Conservation (phyloP, 257 asterid species). For the Agastache rugosa region DNA sequence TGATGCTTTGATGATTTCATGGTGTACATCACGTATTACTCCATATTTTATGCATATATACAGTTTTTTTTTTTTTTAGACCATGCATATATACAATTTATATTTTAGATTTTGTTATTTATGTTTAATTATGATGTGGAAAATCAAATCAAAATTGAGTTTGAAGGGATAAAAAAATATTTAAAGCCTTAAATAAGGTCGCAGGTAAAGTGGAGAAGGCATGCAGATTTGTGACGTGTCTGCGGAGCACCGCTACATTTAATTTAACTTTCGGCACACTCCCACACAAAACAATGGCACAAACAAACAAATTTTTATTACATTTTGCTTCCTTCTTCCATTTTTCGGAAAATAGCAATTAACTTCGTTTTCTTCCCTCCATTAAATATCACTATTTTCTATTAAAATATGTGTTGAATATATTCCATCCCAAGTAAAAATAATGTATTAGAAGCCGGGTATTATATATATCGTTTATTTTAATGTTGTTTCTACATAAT, state of each 20-base stretch:
- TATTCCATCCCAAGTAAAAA: not conserved
- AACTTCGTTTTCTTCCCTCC: constrained; percentile 36
- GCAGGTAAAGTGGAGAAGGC: not conserved
- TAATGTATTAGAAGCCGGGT: too few relatives aligned
- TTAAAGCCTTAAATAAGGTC: not conserved
- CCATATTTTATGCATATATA: not conserved
- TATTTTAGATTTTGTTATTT: not conserved
- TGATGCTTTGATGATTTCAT: not conserved
- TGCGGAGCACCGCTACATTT: constrained; percentile 28
- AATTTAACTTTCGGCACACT: constrained; percentile 13
- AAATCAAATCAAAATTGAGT: constrained; percentile 9
- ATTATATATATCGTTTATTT: too few relatives aligned
- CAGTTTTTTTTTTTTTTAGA: too few relatives aligned
- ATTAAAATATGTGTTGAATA: not conserved
- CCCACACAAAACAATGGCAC: not conserved
- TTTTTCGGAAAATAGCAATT: constrained; percentile 40
- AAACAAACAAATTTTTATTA: constrained; percentile 15
- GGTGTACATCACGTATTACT: not conserved
- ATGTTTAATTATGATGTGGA: not conserved
- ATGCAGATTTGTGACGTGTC: constrained; percentile 34
- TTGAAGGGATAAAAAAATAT: not conserved
- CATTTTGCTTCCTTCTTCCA: constrained; percentile 20
- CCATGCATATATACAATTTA: too few relatives aligned
- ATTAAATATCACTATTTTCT: constrained; percentile 8
- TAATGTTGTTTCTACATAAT: too few relatives aligned